Evolutionary conservation across 371 early-diverging fungal species (phyloP), one percentile per base, ranked within the genome.

Genomic region (Mortierella sp.): DNA sequence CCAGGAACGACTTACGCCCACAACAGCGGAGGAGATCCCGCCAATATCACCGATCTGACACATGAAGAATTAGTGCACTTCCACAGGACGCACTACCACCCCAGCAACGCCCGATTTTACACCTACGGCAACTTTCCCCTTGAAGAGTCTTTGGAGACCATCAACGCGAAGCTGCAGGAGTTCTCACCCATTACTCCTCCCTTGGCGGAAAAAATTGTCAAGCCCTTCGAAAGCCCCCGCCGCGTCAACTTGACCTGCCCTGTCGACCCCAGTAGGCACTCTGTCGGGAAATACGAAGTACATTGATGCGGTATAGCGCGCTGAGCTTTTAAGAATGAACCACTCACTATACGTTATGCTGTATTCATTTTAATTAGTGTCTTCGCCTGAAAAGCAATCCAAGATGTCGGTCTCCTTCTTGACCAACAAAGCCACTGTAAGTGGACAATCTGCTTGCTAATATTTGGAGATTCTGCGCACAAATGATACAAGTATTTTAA

Each of bases 11-110:
- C 95, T 13, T 98, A 98, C 88, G 91, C 91, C 74, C 81, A 93
- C 83, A 93, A 92, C 80, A 96, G 96, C 83, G 99, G 99, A 65
- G 99, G 99, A 54, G 97, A 99, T 78, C 99, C 99, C 11, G 88
- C 89, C n/a, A 80, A 89, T 73, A 98, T 99, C 76, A 94, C 98
- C 0, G 94, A 97, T 71, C 90, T 99, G 82, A 96, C 97, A 5
- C 93, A 97, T 86, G 92, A 95, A 68, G 92, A 95, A 77, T 90
- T 99, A 24, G 89, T 94, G 19, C 91, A 92, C 28, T 99, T 98
- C 89, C 98, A 98, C 80, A 90, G 90, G 45, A 89, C 89, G 3
- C 93, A 96, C 79, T 99, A 99, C 82, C 97, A 96, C 76, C 98
- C 99, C 19, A 95, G 94, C 84, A 98, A 98, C 84, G 95, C 97